Evolutionary conservation across 2,329 filamentous ascomycete genomes (phyloP), one percentile per base, ranked within the genome.

Genomic region (Trichoderma oligosporum): DNA sequence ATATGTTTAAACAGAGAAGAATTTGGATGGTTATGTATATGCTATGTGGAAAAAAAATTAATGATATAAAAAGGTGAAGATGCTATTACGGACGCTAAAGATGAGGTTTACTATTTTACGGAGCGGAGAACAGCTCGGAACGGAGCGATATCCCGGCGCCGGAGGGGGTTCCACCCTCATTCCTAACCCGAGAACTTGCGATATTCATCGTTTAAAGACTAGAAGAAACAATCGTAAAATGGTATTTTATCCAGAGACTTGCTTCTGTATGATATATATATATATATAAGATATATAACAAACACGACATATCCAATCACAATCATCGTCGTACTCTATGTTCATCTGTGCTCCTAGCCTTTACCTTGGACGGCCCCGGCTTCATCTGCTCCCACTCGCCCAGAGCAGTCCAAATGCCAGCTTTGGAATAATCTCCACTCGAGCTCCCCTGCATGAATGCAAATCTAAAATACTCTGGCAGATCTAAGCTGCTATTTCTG

Each of bases 381-480:
- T 76, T 70, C 86, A 90, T 89, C 24, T 81, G 70, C 41, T 75
- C 74, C 89, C 89, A 93, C 31, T 78, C 75, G 1, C 86, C 82
- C 52, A 85, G 78, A 1, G 67, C 71, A 22, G 78, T 78, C 89
- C 89, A 93, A 9, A 77, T 79, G 1, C 88, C 89, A 0, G 89
- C 89, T 71, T 84, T 87, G 12, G 87, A 90, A 66, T 89, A 93
- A 68, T 93, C 89, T 22, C 79, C 85, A 36, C 78, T 79, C 4
- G 69, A 69, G 57, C 81, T 84, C 1, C 88, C 88, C 49, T 81
- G 77, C 78, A 92, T 82, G 66, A 84, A 91, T 1, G 78, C 88
- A 70, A 93, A 93, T 6, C 89, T 76, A 66, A 93, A 92, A 66
- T 91, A 93, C 70, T 91, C 87, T 36, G 85, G 82, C 51, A 78